Evolutionary conservation across 805 yeast species (phyloP), one percentile per base, ranked within the genome.

Genomic region (Wickerhamomyces canadensis): DNA sequence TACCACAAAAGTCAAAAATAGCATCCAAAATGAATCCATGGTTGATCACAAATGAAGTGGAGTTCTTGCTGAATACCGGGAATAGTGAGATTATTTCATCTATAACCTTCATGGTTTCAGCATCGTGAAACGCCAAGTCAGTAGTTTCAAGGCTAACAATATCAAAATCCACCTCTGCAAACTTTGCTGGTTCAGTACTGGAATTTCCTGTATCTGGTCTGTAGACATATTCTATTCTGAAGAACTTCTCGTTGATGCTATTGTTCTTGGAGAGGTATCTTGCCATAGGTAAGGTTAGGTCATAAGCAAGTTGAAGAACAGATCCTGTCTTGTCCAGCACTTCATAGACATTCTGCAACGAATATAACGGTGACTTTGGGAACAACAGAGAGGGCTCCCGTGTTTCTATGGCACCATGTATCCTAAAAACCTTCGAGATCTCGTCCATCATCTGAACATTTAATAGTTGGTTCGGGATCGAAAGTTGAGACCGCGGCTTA

Each of bases 391-490:
- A 74, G 19, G 79, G 77, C 11, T 64, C 71, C 35, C 72, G 72
- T 38, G 80, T 84, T 41, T 85, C 89, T 26, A 89, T 68, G 1
- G 96, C 97, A 10, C 98, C 98, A 54, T 93, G 98, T 15, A 64
- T 68, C 36, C 72, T 68, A 58, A 91, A 89, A 1, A 88, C 72
- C 1, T 60, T 58, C n/a, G 68, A 67, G 7, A 91, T 65, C 41
- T 75, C 77, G 11, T 73, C 72, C 15, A 79, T 67, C 58, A 86
- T 74, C 44, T 76, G 76, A 5, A 76, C 63, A 42, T 78, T 74
- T 18, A 85, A 57, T 13, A 84, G 62, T 37, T 72, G 75, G 25
- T 78, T 83, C 21, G 68, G 61, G 6, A 64, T 52, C 2, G 59
- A 58, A 9, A 57, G 40, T 4, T 26, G 41, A 28, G 32, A 36